These are phyloP conservation scores for Wickerhamomyces kurtzmanii DNA, from an alignment of 805 yeast genomes.

Conservation along the genomic window DNA sequence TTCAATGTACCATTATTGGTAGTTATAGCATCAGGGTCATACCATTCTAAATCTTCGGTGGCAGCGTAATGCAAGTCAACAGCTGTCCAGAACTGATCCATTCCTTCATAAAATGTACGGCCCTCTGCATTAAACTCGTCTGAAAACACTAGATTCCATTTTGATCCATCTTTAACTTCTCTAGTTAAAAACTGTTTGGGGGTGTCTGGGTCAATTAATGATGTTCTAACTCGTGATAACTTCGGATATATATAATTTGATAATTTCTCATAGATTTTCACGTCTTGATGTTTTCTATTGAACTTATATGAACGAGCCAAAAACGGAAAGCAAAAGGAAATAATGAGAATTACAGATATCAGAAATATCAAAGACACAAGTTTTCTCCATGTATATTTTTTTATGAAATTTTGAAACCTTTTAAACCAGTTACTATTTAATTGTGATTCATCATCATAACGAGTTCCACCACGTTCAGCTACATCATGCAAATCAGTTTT, in stretches of 20 bases:
- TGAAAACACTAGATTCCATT: constrained; percentile 34
- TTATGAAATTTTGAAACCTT: no score
- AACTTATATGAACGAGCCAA: no score
- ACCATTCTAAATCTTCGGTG: constrained; percentile 41
- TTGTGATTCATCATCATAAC: no score
- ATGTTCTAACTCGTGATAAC: constrained; percentile 48
- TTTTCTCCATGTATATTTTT: no score
- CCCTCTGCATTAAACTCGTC: constrained; percentile 41
- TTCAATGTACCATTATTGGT: constrained; percentile 31
- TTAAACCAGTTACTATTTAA: no score
- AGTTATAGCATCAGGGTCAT: constrained; percentile 36
- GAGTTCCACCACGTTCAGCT: no score
- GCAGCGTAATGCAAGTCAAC: constrained; percentile 35
- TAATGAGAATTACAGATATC: no score
- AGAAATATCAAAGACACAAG: no score
- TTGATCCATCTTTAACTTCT: constrained; percentile 21
- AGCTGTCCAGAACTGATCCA: constrained; percentile 37
- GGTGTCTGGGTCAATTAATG: constrained; percentile 65
- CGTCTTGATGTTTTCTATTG: no score
- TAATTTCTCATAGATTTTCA: constrained; percentile 38
- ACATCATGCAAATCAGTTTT: no score
- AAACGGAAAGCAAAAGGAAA: no score
- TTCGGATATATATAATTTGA: constrained; percentile 48
- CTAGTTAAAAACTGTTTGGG: constrained; percentile 37
- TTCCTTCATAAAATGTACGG: constrained; percentile 35